Percentiles rank a stretch among this genome's conserved stretches.
Evolutionary conservation across 257 asterid species (phyloP).

Genomic region (Ehretia macrophylla): DNA sequence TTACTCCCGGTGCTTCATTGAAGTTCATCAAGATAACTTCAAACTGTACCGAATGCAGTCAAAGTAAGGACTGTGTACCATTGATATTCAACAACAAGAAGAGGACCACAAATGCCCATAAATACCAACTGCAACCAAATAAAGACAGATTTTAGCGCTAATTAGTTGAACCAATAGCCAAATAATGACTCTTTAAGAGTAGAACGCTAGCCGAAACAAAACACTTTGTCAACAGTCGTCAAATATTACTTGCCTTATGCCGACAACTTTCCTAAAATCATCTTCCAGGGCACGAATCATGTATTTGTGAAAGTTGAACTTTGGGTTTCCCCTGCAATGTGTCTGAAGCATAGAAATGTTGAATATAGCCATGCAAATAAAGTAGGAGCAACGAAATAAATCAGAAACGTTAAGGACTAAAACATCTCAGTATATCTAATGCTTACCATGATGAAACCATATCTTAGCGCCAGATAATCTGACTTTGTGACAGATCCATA

Average conservation of each 20-base stretch:
- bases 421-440: not conserved
- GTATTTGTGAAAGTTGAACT: slow-evolving; percentile 93
- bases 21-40: too few relatives aligned
- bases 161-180: slow-evolving; percentile 4
- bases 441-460: slow-evolving; percentile 84
- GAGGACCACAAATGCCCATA: slow-evolving; percentile 85
- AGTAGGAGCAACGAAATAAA: slow-evolving; percentile 10
- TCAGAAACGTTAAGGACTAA: slow-evolving; percentile 11
- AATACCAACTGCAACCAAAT: slow-evolving; percentile 79
- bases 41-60: not conserved
- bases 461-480: slow-evolving; percentile 78
- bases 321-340: slow-evolving; percentile 84
- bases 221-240: not conserved
- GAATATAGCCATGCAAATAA: not conserved
- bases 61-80: slow-evolving; percentile 42
- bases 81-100: slow-evolving; percentile 77
- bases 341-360: slow-evolving; percentile 43
- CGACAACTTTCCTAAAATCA: slow-evolving; percentile 90
- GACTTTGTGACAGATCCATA: slow-evolving; percentile 88
- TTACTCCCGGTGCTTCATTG: too few relatives aligned
- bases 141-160: slow-evolving; percentile 13
- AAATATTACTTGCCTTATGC: slow-evolving; percentile 70
- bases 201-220: not conserved
- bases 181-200: not conserved
- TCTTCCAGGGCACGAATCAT: slow-evolving; percentile 96